Evolutionary conservation across 2,329 filamentous ascomycete species (phyloP).

Genomic region (Orbilia ellipsospora): DNA sequence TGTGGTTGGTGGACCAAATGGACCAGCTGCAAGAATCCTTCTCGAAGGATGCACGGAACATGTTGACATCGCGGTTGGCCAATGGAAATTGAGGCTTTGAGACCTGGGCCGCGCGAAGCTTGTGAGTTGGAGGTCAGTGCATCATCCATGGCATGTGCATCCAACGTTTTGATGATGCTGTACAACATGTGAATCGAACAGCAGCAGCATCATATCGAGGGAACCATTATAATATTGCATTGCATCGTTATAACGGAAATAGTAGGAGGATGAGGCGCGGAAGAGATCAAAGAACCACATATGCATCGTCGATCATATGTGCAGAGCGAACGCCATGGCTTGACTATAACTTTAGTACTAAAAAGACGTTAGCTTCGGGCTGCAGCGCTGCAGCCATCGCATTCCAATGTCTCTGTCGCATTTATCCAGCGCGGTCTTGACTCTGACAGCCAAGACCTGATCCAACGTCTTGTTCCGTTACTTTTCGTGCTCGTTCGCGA

Average conservation of each 20-base stretch:
- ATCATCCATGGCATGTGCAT: conserved; percentile 3
- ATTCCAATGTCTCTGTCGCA: conserved; percentile 16
- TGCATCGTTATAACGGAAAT: conserved; percentile 55
- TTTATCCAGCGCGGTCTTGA: conserved; percentile 36
- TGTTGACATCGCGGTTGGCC: conserved; percentile 24
- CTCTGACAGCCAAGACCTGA: background rate
- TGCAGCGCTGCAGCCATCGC: conserved; percentile 10
- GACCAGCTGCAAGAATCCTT: conserved; percentile 46
- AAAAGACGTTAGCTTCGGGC: no score
- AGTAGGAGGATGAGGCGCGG: background rate
- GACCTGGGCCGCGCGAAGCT: conserved; percentile 11
- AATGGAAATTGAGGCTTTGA: conserved; percentile 20
- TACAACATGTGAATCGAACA: conserved; percentile 13
- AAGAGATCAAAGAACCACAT: conserved; percentile 34
- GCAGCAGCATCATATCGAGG: conserved; percentile 17
- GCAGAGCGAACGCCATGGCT: conserved; percentile 44
- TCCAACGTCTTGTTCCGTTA: background rate
- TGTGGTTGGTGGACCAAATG: conserved; percentile 21
- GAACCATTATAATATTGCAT: conserved; percentile 55
- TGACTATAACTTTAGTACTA: conserved; percentile 1
- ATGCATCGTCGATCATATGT: conserved; percentile 54
- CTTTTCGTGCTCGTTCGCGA: conserved; percentile 3
- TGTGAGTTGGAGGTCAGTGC: conserved; percentile 33
- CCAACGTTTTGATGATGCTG: conserved; percentile 13
- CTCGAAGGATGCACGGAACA: conserved; percentile 55